Conservation (phyloP, 495 filamentous ascomycete species). For the Penicillium salamii region DNA sequence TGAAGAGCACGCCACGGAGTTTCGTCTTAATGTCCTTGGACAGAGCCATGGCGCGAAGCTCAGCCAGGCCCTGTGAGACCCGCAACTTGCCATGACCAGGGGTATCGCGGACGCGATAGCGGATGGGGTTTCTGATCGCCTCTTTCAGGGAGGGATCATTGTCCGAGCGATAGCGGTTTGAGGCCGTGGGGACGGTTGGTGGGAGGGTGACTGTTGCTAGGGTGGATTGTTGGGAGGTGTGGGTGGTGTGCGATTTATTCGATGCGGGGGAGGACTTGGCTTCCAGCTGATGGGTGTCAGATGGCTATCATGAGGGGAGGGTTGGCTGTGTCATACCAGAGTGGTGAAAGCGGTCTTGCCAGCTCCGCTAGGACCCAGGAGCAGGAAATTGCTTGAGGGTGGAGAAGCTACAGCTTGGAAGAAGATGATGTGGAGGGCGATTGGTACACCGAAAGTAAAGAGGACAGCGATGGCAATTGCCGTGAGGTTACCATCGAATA, state of each 20-base stretch:
- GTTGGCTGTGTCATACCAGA: slow-evolving; percentile 47
- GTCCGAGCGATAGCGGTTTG: slow-evolving; percentile 65
- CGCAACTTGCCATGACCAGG: slow-evolving; percentile 95
- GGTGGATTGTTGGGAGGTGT: slow-evolving; percentile 77
- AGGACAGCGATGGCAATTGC: slow-evolving; percentile 64
- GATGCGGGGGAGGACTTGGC: slow-evolving; percentile 29
- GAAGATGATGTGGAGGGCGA: slow-evolving; percentile 75
- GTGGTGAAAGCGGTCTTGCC: slow-evolving; percentile 89
- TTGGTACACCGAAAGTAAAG: slow-evolving; percentile 68
- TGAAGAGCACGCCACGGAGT: slow-evolving; percentile 76
- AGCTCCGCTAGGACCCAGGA: slow-evolving; percentile 77
- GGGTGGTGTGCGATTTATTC: slow-evolving; percentile 53
- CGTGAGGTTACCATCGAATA: slow-evolving; percentile 42
- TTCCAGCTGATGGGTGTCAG: slow-evolving; percentile 41
- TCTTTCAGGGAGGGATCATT: slow-evolving; percentile 65
- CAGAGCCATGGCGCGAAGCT: slow-evolving; percentile 39
- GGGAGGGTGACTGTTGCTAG: slow-evolving; percentile 72
- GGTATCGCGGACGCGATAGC: slow-evolving; percentile 80
- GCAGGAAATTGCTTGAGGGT: slow-evolving; percentile 74
- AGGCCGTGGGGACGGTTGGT: slow-evolving; percentile 55
- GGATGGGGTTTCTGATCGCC: slow-evolving; percentile 69
- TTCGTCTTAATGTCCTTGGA: slow-evolving; percentile 50
- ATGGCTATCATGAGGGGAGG: not conserved
- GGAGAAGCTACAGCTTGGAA: slow-evolving; percentile 62
- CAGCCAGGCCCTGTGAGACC: slow-evolving; percentile 42